Evolutionary conservation across 78 protist genomes (phyloP), one percentile per base, ranked within the genome.

Genomic region (Monocercomonoides exilis): DNA sequence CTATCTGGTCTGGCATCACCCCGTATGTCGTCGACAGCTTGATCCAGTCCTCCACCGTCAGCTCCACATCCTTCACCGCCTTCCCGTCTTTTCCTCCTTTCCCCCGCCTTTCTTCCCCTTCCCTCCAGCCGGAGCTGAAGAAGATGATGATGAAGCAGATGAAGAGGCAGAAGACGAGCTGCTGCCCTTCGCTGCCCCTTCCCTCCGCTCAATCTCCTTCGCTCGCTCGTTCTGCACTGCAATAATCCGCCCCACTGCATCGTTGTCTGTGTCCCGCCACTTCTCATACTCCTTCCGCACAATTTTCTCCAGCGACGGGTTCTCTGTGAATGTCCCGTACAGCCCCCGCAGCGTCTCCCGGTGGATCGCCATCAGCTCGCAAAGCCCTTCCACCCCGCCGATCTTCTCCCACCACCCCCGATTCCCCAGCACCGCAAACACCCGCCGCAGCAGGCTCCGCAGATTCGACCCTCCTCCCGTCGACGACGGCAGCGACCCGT

Each of bases 381-480:
- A 35, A n/a, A 84, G 6, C 42, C 86, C 86, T 21, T 84, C 77
- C 77, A 84, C 6, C n/a, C n/a, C n/a, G 6, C 86, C 86, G 43
- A 84, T 77, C 77, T 84, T 84, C 41, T 4, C 41, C 86, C 86
- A 84, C 91, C 91, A 89, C 3, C 44, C 35, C 33, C 84, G 3
- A 33, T 2, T 1, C 42, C 64, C 1, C 33, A 89, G 0, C 1
- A 84, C 46, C 36, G 42, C 6, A 44, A 89, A 89, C 32, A 81
- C 35, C 34, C 91, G 79, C 2, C 91, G 81, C 29, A 89, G 1
- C 77, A 89, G 43, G 5, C 11, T 41, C 5, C 91, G 44, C 5
- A 89, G 85, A n/a, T 89, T 89, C 0, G 44, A 2, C 5, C 87
- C 91, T 29, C 88, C 89, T 2, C 91, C 91, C 42, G 2, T 1